These are phyloP conservation scores for Sclerotiophoma versabilis DNA, from an alignment of 2,329 filamentous ascomycete genomes.

Conservation along the genomic window DNA sequence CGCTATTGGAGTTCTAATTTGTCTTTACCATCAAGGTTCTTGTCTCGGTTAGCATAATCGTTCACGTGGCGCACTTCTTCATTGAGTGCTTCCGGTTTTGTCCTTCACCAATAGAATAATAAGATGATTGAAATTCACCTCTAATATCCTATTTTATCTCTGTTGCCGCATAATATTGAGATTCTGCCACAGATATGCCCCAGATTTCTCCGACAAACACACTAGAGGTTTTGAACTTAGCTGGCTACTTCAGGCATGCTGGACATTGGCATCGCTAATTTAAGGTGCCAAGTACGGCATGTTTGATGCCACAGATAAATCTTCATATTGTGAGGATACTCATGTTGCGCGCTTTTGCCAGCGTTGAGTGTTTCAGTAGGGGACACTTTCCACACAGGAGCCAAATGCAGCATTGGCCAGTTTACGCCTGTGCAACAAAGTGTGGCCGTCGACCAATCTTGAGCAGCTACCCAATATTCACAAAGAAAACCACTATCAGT, in stretches of 20 bases:
- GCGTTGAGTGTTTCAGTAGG: no score
- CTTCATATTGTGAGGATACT: not conserved
- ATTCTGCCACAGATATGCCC: no score
- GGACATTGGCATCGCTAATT: not conserved
- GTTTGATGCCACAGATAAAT: not conserved
- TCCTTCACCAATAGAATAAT: not conserved
- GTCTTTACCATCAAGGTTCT: not conserved
- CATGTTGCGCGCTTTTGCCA: not conserved
- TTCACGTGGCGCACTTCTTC: not conserved
- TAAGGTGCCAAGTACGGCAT: constrained; percentile 1
- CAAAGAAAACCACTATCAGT: no score
- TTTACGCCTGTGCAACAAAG: no score
- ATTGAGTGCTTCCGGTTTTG: not conserved
- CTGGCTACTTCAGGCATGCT: not conserved
- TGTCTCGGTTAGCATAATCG: not conserved
- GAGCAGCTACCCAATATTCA: no score
- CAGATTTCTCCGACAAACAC: not conserved
- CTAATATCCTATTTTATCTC: not conserved
- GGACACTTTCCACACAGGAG: no score
- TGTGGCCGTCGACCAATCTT: no score
- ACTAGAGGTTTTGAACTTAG: not conserved
- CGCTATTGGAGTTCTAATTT: no score
- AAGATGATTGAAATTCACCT: not conserved
- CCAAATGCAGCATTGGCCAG: no score
- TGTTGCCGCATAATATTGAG: no score